Evolutionary conservation across 2,329 filamentous ascomycete species (phyloP).

Genomic region (Dothistroma septosporum): DNA sequence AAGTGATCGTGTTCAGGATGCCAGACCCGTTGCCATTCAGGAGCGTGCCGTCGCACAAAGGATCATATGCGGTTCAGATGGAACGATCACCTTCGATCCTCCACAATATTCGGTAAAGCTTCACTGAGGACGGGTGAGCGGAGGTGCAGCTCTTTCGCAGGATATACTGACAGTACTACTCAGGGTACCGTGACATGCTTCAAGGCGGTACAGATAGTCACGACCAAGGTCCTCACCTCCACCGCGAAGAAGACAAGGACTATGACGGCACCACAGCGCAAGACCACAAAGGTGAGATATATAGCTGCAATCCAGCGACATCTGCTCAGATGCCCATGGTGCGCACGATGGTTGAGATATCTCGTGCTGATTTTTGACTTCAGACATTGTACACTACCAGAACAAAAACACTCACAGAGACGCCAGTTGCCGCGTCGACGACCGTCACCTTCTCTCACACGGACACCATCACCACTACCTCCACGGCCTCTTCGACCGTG

Average conservation of each 20-base stretch:
- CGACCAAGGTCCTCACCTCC: constrained; percentile 11
- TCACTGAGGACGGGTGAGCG: neutral
- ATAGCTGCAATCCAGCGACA: neutral
- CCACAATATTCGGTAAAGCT: constrained; percentile 5
- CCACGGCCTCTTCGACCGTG: constrained; percentile 8
- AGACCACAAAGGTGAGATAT: constrained; percentile 6
- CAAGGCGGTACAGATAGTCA: constrained; percentile 10
- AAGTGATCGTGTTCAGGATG: neutral
- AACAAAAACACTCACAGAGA: constrained; percentile 10
- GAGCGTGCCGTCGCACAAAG: constrained; percentile 9
- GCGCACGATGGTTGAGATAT: neutral
- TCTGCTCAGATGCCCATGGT: neutral
- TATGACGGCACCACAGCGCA: constrained; percentile 10
- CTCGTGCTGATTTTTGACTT: neutral
- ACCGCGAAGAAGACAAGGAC: constrained; percentile 11
- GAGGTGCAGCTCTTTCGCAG: neutral
- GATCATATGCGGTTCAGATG: constrained; percentile 14
- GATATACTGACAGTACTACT: neutral
- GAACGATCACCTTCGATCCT: constrained; percentile 13
- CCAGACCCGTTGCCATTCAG: neutral
- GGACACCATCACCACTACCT: constrained; percentile 9
- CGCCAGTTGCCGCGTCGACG: constrained; percentile 10
- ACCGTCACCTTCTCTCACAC: constrained; percentile 12
- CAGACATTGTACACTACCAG: constrained; percentile 11
- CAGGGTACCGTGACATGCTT: constrained; percentile 14